Percentiles rank a stretch among this genome's conserved stretches.
Evolutionary conservation across 1,139 yeast genomes (phyloP).

Genomic region (Yamadazyma sp.): DNA sequence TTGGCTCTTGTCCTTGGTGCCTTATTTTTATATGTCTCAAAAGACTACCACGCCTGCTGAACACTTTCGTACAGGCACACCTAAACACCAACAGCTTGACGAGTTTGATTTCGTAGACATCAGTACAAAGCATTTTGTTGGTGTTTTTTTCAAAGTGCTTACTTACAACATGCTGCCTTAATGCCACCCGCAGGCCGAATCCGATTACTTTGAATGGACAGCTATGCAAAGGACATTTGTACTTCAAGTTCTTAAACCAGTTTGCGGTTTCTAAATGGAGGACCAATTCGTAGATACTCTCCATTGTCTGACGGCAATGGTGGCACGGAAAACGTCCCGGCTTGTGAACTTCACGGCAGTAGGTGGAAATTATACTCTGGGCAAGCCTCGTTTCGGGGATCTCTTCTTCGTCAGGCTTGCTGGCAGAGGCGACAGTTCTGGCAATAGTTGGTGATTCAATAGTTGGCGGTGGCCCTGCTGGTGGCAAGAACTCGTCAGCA

Average conservation of each 20-base stretch:
- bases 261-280: conserved; percentile 12
- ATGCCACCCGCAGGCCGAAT: conserved; percentile 53
- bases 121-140: conserved; percentile 1
- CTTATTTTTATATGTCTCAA: conserved; percentile 52
- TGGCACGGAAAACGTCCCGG: conserved; percentile 3
- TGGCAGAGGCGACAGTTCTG: too few species aligned
- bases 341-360: neutral
- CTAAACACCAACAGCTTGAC: conserved; percentile 10
- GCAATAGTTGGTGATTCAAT: too few species aligned
- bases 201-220: conserved; percentile 67
- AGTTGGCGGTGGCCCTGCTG: too few species aligned
- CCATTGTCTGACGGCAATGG: conserved; percentile 12
- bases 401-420: neutral
- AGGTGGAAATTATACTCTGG: neutral
- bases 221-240: conserved; percentile 45
- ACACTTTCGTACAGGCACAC: conserved; percentile 44
- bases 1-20: conserved; percentile 24
- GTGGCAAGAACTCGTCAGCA: too few species aligned
- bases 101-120: conserved; percentile 11
- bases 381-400: neutral
- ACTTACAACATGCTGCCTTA: conserved; percentile 56
- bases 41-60: conserved; percentile 56
- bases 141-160: conserved; percentile 37
- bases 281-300: conserved; percentile 6
- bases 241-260: conserved; percentile 12